phyloP scores from a whole-genome alignment of 345 rosid genomes.

The Aurinia saxatilis region DNA sequence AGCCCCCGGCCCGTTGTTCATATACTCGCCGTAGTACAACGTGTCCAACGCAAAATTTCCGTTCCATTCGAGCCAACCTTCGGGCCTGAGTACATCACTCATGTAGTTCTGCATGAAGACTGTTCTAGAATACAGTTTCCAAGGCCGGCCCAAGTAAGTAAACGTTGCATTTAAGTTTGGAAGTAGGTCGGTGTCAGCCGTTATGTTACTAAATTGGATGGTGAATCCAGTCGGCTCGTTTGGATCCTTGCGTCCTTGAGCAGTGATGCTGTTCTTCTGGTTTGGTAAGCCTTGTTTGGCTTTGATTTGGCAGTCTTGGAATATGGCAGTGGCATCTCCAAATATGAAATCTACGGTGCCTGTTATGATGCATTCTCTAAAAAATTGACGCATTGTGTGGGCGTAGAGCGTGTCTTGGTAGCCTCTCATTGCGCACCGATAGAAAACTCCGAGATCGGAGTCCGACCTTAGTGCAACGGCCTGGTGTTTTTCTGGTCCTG shows the following conservation, averaged over 20 bases:
- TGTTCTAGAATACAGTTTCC: conserved; percentile 78
- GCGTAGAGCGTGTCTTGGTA: conserved; percentile 86
- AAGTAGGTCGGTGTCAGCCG: conserved; percentile 54
- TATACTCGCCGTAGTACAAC: conserved; percentile 61
- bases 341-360: conserved; percentile 90
- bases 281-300: conserved; percentile 54
- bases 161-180: conserved; percentile 34
- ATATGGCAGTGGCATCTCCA: conserved; percentile 64
- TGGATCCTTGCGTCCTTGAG: conserved; percentile 74
- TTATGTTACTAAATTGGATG: conserved; percentile 71
- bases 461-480: conserved; percentile 79
- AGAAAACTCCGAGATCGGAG: conserved; percentile 66
- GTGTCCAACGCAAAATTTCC: conserved; percentile 48
- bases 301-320: conserved; percentile 67
- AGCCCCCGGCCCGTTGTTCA: conserved; percentile 62
- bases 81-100: conserved; percentile 40
- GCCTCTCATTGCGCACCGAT: conserved; percentile 52
- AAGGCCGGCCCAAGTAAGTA: conserved; percentile 83
- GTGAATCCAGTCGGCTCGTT: conserved; percentile 70
- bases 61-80: conserved; percentile 87
- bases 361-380: conserved; percentile 64
- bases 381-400: conserved; percentile 89
- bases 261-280: conserved; percentile 77
- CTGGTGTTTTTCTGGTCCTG: conserved; percentile 79
- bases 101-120: conserved; percentile 67